Percentiles rank a stretch among this genome's conserved stretches.
These are phyloP conservation scores for Acer campestre DNA, from an alignment of 345 rosid genomes.

Conservation along the genomic window DNA sequence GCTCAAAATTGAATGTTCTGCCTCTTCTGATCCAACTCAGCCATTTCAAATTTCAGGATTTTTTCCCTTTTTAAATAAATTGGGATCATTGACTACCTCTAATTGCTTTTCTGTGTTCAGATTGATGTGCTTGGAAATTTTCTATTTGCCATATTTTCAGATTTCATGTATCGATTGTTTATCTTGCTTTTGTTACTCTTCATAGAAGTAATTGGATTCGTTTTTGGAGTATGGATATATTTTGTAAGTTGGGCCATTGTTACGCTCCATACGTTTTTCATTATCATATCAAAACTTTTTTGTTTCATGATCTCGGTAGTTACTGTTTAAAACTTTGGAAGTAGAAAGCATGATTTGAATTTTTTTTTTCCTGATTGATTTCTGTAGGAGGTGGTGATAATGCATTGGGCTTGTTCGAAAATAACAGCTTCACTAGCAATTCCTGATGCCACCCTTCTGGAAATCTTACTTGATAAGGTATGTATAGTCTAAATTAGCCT, in stretches of 20 bases:
- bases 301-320: background rate
- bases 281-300: background rate
- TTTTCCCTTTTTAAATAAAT: background rate
- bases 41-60: background rate
- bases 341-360: background rate
- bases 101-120: constrained; percentile 9
- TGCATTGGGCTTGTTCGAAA: constrained; percentile 99
- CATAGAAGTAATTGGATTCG: constrained; percentile 1
- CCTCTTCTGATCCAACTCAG: constrained; percentile 11
- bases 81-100: background rate
- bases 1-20: background rate
- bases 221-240: background rate
- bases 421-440: constrained; percentile 88
- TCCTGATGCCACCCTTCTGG: constrained; percentile 84
- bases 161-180: background rate
- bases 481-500: constrained; percentile 12
- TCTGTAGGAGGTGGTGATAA: constrained; percentile 87
- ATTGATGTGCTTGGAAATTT: constrained; percentile 3
- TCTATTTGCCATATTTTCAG: background rate
- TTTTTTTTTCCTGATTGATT: constrained; percentile 14
- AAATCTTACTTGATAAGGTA: constrained; percentile 95
- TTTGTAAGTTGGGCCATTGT: background rate
- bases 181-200: background rate
- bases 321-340: constrained; percentile 1
- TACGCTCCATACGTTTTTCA: background rate